Evolutionary conservation across 2,329 filamentous ascomycete species (phyloP).

Genomic region (Fusarium newnesense): DNA sequence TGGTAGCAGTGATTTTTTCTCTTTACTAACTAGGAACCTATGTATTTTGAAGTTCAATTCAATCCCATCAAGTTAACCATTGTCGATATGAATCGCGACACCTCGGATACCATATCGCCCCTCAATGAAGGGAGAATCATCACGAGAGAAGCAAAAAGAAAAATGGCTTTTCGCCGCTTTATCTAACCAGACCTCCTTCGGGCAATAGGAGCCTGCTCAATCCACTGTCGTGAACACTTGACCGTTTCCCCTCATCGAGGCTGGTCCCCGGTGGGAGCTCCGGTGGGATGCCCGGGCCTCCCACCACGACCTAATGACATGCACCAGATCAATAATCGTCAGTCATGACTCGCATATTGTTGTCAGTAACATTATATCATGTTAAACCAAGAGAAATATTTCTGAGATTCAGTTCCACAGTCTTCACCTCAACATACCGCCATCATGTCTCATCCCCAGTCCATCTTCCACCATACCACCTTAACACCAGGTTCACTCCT

Average conservation of each 20-base stretch:
- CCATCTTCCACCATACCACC: conserved; percentile 11
- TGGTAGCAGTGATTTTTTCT: not conserved
- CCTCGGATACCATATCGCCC: rapidly evolving
- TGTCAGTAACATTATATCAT: not conserved
- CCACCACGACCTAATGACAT: not conserved
- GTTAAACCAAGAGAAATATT: rapidly evolving
- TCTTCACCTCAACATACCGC: rapidly evolving
- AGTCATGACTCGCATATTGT: not conserved
- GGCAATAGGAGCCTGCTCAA: not conserved
- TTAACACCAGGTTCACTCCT: conserved; percentile 6
- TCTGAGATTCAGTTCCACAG: rapidly evolving
- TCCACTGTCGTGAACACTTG: not conserved
- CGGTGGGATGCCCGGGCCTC: conserved; percentile 1
- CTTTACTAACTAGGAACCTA: rapidly evolving
- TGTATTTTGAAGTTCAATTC: rapidly evolving
- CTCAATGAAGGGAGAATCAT: not conserved
- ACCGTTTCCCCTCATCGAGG: not conserved
- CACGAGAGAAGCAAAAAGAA: too few relatives aligned
- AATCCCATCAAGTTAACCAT: rapidly evolving
- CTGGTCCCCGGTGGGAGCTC: not conserved
- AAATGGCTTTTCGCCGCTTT: not conserved
- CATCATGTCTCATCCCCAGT: conserved; percentile 30
- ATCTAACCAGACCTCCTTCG: not conserved
- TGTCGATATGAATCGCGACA: rapidly evolving
- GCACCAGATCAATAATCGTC: not conserved